Conservation (phyloP, 805 yeast species). For the Middelhovenomyces tepae region DNA sequence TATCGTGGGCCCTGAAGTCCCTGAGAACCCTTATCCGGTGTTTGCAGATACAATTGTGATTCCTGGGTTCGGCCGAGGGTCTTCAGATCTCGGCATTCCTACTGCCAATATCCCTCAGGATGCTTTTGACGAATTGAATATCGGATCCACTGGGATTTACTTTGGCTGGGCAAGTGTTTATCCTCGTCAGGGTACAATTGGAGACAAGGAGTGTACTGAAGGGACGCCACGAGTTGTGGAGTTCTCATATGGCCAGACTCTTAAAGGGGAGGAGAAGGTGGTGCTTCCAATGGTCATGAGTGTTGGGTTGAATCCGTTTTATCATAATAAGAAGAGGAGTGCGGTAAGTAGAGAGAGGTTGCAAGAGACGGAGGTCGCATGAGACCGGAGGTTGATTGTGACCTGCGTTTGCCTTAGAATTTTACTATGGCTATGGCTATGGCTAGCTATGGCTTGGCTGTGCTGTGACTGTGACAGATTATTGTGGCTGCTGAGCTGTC, state of each 20-base stretch:
- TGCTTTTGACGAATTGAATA: conserved; percentile 34
- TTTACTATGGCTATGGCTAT: too few relatives aligned
- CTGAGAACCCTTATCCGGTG: conserved; percentile 30
- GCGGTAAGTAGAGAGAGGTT: conserved; percentile 32
- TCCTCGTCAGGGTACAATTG: conserved; percentile 19
- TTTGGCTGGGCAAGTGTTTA: conserved; percentile 61
- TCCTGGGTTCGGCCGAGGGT: conserved; percentile 93
- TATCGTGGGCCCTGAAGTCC: conserved; percentile 26
- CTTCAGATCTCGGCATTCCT: conserved; percentile 87
- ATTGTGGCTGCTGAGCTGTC: too few relatives aligned
- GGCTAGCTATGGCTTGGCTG: too few relatives aligned
- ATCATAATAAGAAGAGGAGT: conserved; percentile 66
- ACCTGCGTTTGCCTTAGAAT: too few relatives aligned
- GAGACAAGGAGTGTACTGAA: conserved; percentile 19
- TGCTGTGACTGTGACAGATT: too few relatives aligned
- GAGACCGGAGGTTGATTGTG: too few relatives aligned
- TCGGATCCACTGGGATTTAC: conserved; percentile 66
- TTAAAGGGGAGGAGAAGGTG: conserved; percentile 36
- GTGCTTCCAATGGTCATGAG: conserved; percentile 88
- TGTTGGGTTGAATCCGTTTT: conserved; percentile 93
- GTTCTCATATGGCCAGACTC: conserved; percentile 52
- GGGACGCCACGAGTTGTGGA: conserved; percentile 29
- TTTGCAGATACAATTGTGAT: conserved; percentile 33
- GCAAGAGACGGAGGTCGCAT: background rate
- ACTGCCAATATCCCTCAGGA: conserved; percentile 81